Conservation (phyloP, 208 protist genomes). For the Phytomonas sp. region DNA sequence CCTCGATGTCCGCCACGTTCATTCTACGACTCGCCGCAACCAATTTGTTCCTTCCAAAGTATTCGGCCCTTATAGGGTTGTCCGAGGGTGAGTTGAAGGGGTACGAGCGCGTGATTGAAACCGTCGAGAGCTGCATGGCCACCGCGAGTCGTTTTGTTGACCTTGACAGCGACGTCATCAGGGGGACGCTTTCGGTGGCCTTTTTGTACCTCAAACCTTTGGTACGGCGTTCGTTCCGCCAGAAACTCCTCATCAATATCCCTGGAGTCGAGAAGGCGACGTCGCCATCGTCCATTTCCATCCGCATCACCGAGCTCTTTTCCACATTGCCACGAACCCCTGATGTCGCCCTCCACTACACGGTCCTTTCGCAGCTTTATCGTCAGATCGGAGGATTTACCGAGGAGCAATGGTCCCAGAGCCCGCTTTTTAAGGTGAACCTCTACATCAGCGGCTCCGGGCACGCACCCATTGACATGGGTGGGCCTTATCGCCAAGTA, state of each 20-base stretch:
- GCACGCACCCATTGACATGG: constrained; percentile 80
- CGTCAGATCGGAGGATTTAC: constrained; percentile 76
- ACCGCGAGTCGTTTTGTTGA: constrained; percentile 81
- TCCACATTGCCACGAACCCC: constrained; percentile 61
- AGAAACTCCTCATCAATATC: constrained; percentile 65
- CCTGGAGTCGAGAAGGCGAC: constrained; percentile 39
- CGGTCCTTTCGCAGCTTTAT: constrained; percentile 79
- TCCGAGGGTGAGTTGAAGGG: constrained; percentile 22
- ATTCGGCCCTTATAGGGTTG: constrained; percentile 38
- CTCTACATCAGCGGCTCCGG: constrained; percentile 68
- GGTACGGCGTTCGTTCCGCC: constrained; percentile 69
- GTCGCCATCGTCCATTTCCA: constrained; percentile 40
- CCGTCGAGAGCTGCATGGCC: constrained; percentile 85
- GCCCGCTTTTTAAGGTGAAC: constrained; percentile 79
- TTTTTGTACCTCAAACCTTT: constrained; percentile 82
- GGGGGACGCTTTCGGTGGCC: constrained; percentile 47
- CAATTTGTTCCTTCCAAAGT: constrained; percentile 35
- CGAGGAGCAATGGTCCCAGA: constrained; percentile 42
- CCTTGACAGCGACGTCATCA: constrained; percentile 65
- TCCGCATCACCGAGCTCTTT: constrained; percentile 67
- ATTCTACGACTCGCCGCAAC: constrained; percentile 5
- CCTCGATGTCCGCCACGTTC: constrained; percentile 14
- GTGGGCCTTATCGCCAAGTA: constrained; percentile 83
- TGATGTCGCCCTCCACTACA: constrained; percentile 70
- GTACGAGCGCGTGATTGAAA: constrained; percentile 60